A percentile compares a stretch with the other conserved stretches of the same genome.
These are phyloP conservation scores for Fraxinus velutina DNA, from an alignment of 305 asterid species.

Conservation along the genomic window DNA sequence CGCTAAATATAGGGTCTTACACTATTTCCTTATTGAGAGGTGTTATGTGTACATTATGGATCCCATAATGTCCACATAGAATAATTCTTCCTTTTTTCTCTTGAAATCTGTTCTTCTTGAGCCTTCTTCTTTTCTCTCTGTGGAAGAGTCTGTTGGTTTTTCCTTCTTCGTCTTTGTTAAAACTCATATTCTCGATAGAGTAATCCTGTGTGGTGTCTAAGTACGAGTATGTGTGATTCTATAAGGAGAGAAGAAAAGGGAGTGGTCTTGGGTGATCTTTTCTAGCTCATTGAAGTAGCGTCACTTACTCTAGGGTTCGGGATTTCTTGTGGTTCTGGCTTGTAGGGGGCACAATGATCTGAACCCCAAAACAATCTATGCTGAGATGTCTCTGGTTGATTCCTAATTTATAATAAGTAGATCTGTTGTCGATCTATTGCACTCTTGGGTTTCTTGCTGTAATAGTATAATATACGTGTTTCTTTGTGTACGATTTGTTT, in stretches of 20 bases:
- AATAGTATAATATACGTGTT: too few relatives aligned
- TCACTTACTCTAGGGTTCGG: neutral
- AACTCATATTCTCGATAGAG: neutral
- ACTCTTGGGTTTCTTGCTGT: neutral
- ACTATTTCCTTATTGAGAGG: too few relatives aligned
- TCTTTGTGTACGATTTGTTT: neutral
- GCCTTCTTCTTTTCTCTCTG: neutral
- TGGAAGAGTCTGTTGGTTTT: neutral
- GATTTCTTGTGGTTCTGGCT: neutral
- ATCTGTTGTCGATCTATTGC: too few relatives aligned
- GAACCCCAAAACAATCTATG: neutral
- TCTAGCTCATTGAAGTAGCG: neutral
- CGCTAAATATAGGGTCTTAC: neutral
- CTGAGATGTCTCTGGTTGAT: neutral
- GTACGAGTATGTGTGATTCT: neutral
- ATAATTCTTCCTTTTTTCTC: neutral
- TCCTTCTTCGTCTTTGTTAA: neutral
- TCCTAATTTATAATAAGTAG: too few relatives aligned
- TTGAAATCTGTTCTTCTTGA: constrained; percentile 21
- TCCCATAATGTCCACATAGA: too few relatives aligned
- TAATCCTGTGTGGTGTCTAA: neutral
- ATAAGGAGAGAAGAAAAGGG: neutral
- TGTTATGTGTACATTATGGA: too few relatives aligned
- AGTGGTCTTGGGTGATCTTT: neutral
- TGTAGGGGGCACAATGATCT: neutral